Evolutionary conservation across 352 stramenopile genomes (phyloP).

Genomic region (Phytophthora hibernalis): DNA sequence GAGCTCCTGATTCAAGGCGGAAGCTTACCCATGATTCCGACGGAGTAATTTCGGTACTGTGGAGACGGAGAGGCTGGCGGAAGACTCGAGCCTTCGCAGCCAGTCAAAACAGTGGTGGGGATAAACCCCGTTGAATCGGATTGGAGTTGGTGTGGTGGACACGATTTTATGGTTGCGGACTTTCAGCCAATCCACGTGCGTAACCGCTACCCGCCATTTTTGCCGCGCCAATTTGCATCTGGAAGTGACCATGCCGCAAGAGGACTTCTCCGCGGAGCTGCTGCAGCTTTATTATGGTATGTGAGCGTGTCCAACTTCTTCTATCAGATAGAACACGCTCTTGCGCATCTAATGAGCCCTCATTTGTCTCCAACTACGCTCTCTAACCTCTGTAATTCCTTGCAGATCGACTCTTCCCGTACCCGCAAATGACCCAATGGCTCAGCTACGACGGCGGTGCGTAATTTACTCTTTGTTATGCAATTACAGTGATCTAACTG

Average conservation of each 20-base stretch:
- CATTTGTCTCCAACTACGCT: background rate
- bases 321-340: background rate
- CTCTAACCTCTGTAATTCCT: constrained; percentile 4
- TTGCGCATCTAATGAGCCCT: constrained; percentile 3
- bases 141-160: background rate
- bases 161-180: background rate
- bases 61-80: background rate
- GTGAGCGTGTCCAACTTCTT: background rate
- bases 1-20: constrained; percentile 36
- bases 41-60: constrained; percentile 88
- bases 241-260: constrained; percentile 55
- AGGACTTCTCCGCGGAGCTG: constrained; percentile 87
- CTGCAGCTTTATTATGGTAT: constrained; percentile 90
- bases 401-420: constrained; percentile 86
- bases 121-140: too few species aligned
- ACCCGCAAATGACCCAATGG: constrained; percentile 87
- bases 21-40: constrained; percentile 90
- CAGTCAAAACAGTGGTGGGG: constrained; percentile 32
- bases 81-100: constrained; percentile 41
- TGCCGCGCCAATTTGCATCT: constrained; percentile 16
- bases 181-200: too few species aligned
- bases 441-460: constrained; percentile 82
- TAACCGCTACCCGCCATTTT: constrained; percentile 10
- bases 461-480: constrained; percentile 2
- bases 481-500: constrained; percentile 3